Percentiles rank a stretch among this genome's conserved stretches.
Evolutionary conservation across 768 basidiomycete species (phyloP).

Genomic region (Daedaleopsis nitida): DNA sequence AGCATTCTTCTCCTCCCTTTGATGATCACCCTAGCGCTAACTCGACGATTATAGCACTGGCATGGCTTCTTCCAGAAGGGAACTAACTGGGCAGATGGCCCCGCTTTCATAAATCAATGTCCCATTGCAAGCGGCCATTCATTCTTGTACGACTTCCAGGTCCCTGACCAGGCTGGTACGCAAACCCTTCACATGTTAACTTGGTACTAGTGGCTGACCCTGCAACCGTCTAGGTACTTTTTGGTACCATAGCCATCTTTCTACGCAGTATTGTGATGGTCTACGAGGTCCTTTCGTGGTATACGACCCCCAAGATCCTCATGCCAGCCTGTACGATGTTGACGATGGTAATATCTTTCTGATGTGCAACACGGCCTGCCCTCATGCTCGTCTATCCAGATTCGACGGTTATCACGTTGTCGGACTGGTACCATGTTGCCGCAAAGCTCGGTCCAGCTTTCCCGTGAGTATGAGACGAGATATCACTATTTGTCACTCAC

Average conservation of each 20-base stretch:
- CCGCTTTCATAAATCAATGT: conserved; percentile 44
- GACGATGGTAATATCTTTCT: conserved; percentile 23
- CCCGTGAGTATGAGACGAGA: conserved; percentile 8
- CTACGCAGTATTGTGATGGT: conserved; percentile 43
- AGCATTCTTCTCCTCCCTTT: background rate
- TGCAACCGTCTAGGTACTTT: conserved; percentile 24
- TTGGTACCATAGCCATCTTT: conserved; percentile 46
- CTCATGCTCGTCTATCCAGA: conserved; percentile 27
- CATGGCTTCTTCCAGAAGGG: conserved; percentile 48
- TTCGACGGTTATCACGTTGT: conserved; percentile 48
- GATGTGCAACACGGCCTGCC: conserved; percentile 27
- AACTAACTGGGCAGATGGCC: conserved; percentile 47
- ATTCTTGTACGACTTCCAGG: conserved; percentile 40
- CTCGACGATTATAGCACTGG: conserved; percentile 34
- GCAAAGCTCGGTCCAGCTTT: conserved; percentile 14
- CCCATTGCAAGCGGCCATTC: conserved; percentile 37
- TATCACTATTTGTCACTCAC: background rate
- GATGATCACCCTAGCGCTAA: background rate
- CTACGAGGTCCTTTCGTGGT: conserved; percentile 38
- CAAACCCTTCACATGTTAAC: background rate
- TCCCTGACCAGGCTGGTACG: conserved; percentile 27
- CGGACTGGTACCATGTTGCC: conserved; percentile 43
- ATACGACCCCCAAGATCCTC: conserved; percentile 33
- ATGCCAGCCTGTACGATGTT: conserved; percentile 30
- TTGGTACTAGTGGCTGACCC: background rate